Base-by-base conservation (phyloP, 2,329 filamentous ascomycete genomes). In the Aspergillus texensis region DNA sequence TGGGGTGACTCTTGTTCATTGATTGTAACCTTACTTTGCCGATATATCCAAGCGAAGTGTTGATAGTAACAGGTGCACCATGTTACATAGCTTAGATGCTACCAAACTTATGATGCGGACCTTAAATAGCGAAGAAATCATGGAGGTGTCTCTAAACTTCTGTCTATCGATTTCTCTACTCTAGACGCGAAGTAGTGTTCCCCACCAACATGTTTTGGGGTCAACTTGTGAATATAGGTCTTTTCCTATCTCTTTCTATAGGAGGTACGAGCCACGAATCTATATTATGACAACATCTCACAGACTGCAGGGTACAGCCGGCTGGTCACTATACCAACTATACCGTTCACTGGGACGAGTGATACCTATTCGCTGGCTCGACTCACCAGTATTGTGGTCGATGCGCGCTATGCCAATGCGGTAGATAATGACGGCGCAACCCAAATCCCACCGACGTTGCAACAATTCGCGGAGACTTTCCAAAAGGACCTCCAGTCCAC, bases 361-460 rank as follows among this genome's bases (percentile, higher is more conserved):
- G 8, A 6, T 19, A 30, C 11, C 6, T 50, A 50, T 30, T 50
- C 46, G 16, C 26, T 50, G 3, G 6, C 26, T 50, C 46, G 9
- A 10, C 46, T 50, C 26, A n/a, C 46, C 14, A 19, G 46, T 28
- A 50, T 67, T 16, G 46, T 72, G 39, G 61, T 87, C 11, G 81
- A 86, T 63, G 61, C 68, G 3, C 68, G 70, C 4, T 83, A 78
- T 69, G 75, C 79, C 1, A 66, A 80, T 6, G 63, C 72, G 0
- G 77, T 79, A 6, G 81, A 88, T 67, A 71, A 76, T 1, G 60
- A 73, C 10, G 85, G 85, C 26, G 75, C 81, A 64, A 86, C 83
- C 0, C 70, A 85, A 19, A 85, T 86, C 24, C 84, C 84, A 2
- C 84, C 84, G 1, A 84, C 79, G 0, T 72, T 86, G 2, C 68